Percentiles rank a stretch among this genome's conserved stretches.
phyloP scores from a whole-genome alignment of 2,329 filamentous ascomycete genomes.

The Pyricularia grisea region DNA sequence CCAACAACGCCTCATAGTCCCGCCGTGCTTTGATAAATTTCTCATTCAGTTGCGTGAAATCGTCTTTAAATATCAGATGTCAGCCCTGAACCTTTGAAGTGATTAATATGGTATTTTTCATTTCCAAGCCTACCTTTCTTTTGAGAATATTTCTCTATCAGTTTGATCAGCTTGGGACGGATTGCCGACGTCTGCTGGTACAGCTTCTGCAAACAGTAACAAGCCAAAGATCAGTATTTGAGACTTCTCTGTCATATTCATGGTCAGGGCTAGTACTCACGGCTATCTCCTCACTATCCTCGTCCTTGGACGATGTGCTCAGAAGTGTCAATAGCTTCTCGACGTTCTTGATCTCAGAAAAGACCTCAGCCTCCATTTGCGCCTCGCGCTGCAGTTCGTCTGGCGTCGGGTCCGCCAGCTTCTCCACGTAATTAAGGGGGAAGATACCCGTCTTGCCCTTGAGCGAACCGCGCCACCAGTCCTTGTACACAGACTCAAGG shows the following conservation, averaged over 20 bases:
- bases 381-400: slow-evolving; percentile 93
- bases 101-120: neutral
- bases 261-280: slow-evolving; percentile 26
- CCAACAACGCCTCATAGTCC: slow-evolving; percentile 92
- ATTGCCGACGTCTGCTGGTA: slow-evolving; percentile 95
- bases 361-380: slow-evolving; percentile 75
- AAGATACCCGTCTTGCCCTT: slow-evolving; percentile 96
- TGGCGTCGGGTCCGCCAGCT: slow-evolving; percentile 84
- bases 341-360: slow-evolving; percentile 55
- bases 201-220: slow-evolving; percentile 41
- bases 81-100: neutral
- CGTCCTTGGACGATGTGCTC: slow-evolving; percentile 71
- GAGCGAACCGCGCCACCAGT: slow-evolving; percentile 97
- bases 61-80: slow-evolving; percentile 48
- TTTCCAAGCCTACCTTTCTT: slow-evolving; percentile 70
- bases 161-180: slow-evolving; percentile 89
- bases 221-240: slow-evolving; percentile 2
- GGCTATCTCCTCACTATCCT: slow-evolving; percentile 96
- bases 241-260: neutral
- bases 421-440: slow-evolving; percentile 97
- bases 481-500: slow-evolving; percentile 94
- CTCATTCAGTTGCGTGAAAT: slow-evolving; percentile 96
- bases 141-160: slow-evolving; percentile 98
- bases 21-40: slow-evolving; percentile 98
- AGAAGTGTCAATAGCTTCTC: slow-evolving; percentile 73